Evolutionary conservation across 768 basidiomycete species (phyloP).

Genomic region (Leccinum fibrillosum): DNA sequence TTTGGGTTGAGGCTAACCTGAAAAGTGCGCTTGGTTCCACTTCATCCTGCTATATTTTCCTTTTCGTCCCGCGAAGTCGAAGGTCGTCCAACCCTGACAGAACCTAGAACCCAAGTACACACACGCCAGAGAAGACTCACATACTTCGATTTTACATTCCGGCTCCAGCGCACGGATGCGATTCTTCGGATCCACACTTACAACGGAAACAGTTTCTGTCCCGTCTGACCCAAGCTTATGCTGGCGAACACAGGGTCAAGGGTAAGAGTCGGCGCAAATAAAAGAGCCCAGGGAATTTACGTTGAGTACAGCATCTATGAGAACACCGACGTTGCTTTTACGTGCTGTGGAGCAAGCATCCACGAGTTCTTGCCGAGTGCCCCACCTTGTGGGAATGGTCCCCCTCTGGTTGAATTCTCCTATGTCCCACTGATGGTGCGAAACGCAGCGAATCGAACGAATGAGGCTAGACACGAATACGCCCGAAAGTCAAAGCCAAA

Average conservation of each 20-base stretch:
- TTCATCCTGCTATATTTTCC: slow-evolving; percentile 71
- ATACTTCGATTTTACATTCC: slow-evolving; percentile 64
- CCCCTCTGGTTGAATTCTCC: slow-evolving; percentile 84
- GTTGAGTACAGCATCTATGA: slow-evolving; percentile 89
- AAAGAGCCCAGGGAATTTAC: slow-evolving; percentile 38
- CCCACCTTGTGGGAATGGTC: slow-evolving; percentile 75
- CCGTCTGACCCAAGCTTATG: slow-evolving; percentile 86
- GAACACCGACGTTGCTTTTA: slow-evolving; percentile 64
- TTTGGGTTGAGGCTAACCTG: slow-evolving; percentile 43
- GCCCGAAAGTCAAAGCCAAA: background rate
- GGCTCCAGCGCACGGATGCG: slow-evolving; percentile 59
- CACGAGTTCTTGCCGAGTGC: slow-evolving; percentile 76
- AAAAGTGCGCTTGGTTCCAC: slow-evolving; percentile 80
- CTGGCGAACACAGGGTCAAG: slow-evolving; percentile 34
- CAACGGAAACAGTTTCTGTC: slow-evolving; percentile 62
- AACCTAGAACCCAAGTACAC: background rate
- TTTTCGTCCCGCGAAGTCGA: slow-evolving; percentile 75
- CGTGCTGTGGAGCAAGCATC: slow-evolving; percentile 66
- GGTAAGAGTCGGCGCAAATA: slow-evolving; percentile 6
- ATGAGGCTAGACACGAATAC: background rate
- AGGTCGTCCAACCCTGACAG: slow-evolving; percentile 78
- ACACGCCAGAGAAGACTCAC: slow-evolving; percentile 5
- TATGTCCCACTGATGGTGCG: slow-evolving; percentile 61
- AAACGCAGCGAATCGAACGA: background rate
- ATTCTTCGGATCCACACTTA: slow-evolving; percentile 68